Conservation (phyloP, 352 stramenopile species). For the Phytopythium montanum region DNA sequence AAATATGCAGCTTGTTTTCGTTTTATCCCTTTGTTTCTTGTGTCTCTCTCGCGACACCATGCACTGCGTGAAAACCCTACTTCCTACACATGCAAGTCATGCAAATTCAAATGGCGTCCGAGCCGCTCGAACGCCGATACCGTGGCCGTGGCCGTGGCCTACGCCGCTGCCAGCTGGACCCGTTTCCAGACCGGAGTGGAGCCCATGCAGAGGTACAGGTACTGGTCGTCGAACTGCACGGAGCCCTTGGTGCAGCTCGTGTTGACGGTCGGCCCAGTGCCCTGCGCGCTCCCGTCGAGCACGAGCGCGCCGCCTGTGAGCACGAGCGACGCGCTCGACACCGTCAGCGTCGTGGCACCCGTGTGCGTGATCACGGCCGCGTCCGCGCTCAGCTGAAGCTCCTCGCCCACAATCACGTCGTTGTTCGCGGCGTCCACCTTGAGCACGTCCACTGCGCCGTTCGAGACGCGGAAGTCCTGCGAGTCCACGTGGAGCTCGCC, state of each 20-base stretch:
- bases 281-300: not conserved
- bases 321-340: conserved; percentile 18
- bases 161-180: conserved; percentile 7
- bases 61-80: conserved; percentile 6
- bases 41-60: not conserved
- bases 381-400: not conserved
- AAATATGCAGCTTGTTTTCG: too few species aligned
- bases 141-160: too few species aligned
- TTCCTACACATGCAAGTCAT: conserved; percentile 5
- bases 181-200: conserved; percentile 16
- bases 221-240: conserved; percentile 16
- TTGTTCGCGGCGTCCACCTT: conserved; percentile 16
- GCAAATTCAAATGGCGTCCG: too few species aligned
- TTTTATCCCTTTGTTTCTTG: too few species aligned
- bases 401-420: not conserved
- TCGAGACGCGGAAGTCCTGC: conserved; percentile 37
- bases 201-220: conserved; percentile 25
- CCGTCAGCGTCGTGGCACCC: conserved; percentile 17
- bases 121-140: too few species aligned
- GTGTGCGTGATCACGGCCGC: conserved; percentile 1
- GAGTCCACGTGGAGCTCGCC: conserved; percentile 44
- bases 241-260: conserved; percentile 11
- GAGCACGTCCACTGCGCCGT: conserved; percentile 22
- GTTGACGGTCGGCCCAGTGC: conserved; percentile 3
- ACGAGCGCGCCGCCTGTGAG: conserved; percentile 9